phyloP scores from a whole-genome alignment of 2,329 filamentous ascomycete species.

The Mycosphaerelloides madeirae region DNA sequence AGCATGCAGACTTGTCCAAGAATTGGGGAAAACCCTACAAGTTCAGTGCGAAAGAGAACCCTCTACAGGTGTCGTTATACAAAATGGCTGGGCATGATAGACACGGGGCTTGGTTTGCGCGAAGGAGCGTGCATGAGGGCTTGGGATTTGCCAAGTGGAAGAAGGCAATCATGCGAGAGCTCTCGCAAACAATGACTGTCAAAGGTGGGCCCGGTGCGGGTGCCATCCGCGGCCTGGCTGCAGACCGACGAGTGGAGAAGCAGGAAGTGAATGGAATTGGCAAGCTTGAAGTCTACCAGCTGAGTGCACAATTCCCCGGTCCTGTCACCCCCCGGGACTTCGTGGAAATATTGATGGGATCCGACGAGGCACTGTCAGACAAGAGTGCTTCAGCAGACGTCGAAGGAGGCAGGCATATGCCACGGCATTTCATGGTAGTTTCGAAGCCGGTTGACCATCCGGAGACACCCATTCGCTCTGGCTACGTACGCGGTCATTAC shows the following conservation, averaged over 20 bases:
- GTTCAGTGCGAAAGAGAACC: constrained; percentile 66
- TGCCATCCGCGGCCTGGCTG: constrained; percentile 79
- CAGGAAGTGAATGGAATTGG: constrained; percentile 56
- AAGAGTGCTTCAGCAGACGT: constrained; percentile 35
- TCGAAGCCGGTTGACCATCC: constrained; percentile 79
- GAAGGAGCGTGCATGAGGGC: constrained; percentile 75
- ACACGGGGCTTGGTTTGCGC: constrained; percentile 83
- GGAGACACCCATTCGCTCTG: constrained; percentile 62
- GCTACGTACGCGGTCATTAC: constrained; percentile 79
- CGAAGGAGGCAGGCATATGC: constrained; percentile 37
- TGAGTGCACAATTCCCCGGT: constrained; percentile 85
- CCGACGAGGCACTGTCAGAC: constrained; percentile 48
- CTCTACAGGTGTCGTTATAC: constrained; percentile 70
- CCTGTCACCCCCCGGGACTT: constrained; percentile 87
- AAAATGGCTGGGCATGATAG: constrained; percentile 76
- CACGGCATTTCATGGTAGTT: constrained; percentile 76
- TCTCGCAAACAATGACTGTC: constrained; percentile 69
- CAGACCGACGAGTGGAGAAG: constrained; percentile 68
- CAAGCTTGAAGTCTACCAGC: constrained; percentile 70
- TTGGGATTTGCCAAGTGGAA: constrained; percentile 74
- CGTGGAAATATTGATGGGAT: constrained; percentile 71
- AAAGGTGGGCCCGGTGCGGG: constrained; percentile 66
- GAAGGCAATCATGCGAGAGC: constrained; percentile 70
- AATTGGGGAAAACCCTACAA: constrained; percentile 84
- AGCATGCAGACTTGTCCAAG: constrained; percentile 62